Conservation (phyloP, 768 basidiomycete genomes). For the Leccinellum rugosiceps region DNA sequence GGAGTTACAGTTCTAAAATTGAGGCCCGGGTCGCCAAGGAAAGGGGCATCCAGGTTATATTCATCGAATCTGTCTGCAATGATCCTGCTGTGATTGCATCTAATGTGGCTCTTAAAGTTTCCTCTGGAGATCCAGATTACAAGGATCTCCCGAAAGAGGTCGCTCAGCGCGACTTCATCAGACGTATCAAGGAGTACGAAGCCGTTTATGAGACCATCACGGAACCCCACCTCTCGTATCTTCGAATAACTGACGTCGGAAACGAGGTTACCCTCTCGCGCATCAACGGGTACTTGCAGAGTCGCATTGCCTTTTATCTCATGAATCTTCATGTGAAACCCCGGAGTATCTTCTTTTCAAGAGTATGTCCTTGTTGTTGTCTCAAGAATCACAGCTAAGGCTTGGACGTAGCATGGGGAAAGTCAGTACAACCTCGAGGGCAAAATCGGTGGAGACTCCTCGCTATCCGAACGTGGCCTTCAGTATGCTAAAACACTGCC, state of each 20-base stretch:
- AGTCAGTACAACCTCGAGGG: slow-evolving; percentile 96
- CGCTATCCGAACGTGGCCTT: slow-evolving; percentile 79
- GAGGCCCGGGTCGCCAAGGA: slow-evolving; percentile 81
- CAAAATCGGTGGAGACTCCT: slow-evolving; percentile 96
- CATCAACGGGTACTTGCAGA: slow-evolving; percentile 94
- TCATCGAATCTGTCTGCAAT: slow-evolving; percentile 92
- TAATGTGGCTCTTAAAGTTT: slow-evolving; percentile 94
- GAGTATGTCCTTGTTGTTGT: slow-evolving; percentile 52
- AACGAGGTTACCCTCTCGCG: slow-evolving; percentile 79
- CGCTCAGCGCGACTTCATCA: slow-evolving; percentile 86
- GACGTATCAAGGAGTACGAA: slow-evolving; percentile 91
- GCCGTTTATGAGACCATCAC: slow-evolving; percentile 93
- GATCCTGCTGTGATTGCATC: slow-evolving; percentile 93
- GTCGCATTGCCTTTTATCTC: slow-evolving; percentile 95
- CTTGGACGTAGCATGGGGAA: slow-evolving; percentile 79
- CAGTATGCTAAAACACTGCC: slow-evolving; percentile 86
- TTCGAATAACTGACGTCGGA: slow-evolving; percentile 92
- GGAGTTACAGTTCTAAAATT: slow-evolving; percentile 65
- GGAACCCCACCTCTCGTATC: slow-evolving; percentile 85
- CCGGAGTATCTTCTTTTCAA: slow-evolving; percentile 91
- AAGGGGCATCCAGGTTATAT: slow-evolving; percentile 83
- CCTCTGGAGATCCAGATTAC: slow-evolving; percentile 97
- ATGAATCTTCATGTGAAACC: slow-evolving; percentile 99
- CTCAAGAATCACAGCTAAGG: slow-evolving; percentile 5
- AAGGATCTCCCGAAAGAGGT: slow-evolving; percentile 80